Evolutionary conservation across 2,329 filamentous ascomycete species (phyloP).

Genomic region (Aureobasidium namibiae): DNA sequence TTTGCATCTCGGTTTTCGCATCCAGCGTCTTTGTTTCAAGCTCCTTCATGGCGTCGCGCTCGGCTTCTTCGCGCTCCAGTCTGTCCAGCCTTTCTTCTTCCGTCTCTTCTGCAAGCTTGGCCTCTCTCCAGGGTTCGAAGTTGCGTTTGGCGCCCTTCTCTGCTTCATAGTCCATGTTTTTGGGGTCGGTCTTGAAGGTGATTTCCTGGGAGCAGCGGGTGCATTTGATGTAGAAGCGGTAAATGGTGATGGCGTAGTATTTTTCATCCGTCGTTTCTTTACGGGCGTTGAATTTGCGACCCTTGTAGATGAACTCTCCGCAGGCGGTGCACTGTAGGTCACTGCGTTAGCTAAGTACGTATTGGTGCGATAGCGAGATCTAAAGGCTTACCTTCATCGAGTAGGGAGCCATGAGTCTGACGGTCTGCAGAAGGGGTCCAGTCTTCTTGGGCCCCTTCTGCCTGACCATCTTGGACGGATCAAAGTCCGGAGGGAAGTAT

Average conservation of each 20-base stretch:
- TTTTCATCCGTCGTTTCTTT: conserved; percentile 89
- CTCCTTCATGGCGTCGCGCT: conserved; percentile 89
- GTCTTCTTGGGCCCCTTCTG: conserved; percentile 62
- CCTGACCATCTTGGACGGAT: conserved; percentile 66
- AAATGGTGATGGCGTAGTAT: conserved; percentile 82
- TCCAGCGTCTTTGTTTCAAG: conserved; percentile 89
- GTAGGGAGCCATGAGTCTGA: conserved; percentile 86
- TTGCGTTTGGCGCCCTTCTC: conserved; percentile 82
- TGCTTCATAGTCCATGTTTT: conserved; percentile 82
- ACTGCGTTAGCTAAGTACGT: too few species aligned
- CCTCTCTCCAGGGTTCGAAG: conserved; percentile 81
- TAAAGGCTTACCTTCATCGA: conserved; percentile 49
- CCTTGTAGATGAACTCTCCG: conserved; percentile 46
- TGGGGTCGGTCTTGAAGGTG: conserved; percentile 89
- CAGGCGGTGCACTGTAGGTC: too few species aligned
- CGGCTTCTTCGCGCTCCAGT: conserved; percentile 68
- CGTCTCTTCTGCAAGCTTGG: conserved; percentile 62
- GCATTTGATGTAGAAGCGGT: conserved; percentile 75
- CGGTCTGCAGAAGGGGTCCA: conserved; percentile 70
- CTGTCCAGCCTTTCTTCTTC: conserved; percentile 81
- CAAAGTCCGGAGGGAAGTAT: conserved; percentile 72
- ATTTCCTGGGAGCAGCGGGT: conserved; percentile 81
- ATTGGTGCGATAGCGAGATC: too few species aligned
- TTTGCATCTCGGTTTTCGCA: conserved; percentile 90
- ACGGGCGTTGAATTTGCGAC: conserved; percentile 69